These are phyloP conservation scores for Arctostaphylos glauca DNA, from an alignment of 148 eudicot species.

Conservation along the genomic window DNA sequence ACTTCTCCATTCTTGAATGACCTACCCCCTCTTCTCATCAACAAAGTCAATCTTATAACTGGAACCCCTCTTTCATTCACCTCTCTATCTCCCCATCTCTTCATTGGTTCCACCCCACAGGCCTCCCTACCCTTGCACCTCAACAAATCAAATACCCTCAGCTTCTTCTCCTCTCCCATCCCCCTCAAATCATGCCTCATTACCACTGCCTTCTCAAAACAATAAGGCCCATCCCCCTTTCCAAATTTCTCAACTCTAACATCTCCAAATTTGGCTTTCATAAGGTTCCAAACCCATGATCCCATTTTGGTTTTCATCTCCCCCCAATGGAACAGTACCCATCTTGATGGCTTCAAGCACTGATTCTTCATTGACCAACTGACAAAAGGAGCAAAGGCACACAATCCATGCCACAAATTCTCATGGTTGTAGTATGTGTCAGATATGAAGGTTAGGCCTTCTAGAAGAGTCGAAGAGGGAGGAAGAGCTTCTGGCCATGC, in stretches of 20 bases:
- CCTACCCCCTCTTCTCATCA: conserved; percentile 47
- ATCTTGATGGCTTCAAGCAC: conserved; percentile 32
- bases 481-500: conserved; percentile 45
- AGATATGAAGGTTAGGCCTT: conserved; percentile 40
- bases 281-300: conserved; percentile 33
- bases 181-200: conserved; percentile 43
- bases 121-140: conserved; percentile 41
- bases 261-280: conserved; percentile 15
- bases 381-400: conserved; percentile 33
- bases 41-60: conserved; percentile 38
- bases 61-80: conserved; percentile 26
- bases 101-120: conserved; percentile 25
- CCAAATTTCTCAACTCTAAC: conserved; percentile 23
- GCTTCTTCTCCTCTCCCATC: conserved; percentile 29
- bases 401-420: conserved; percentile 47
- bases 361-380: conserved; percentile 34
- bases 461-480: conserved; percentile 26
- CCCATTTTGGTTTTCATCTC: conserved; percentile 29
- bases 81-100: conserved; percentile 22
- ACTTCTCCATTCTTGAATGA: conserved; percentile 32
- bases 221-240: conserved; percentile 23
- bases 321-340: conserved; percentile 48
- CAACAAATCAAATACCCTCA: conserved; percentile 30
- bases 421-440: conserved; percentile 29
- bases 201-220: conserved; percentile 47